A percentile compares a stretch with the other conserved stretches of the same genome.
Evolutionary conservation across 1,284 basidiomycete species (phyloP).

Genomic region (Pyrrhoderma lamaoense): DNA sequence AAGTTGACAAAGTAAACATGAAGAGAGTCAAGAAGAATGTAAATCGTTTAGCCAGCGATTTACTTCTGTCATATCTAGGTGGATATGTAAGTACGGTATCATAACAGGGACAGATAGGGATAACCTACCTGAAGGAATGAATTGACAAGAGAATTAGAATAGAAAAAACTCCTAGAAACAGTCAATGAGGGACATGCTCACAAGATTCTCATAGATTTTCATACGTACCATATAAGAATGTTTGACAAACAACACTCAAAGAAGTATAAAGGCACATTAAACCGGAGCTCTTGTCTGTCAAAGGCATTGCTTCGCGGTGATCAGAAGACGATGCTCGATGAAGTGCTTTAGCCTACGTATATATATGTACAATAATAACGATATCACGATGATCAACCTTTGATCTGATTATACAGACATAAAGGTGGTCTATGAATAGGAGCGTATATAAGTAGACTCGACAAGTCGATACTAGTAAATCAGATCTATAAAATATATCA

Average conservation of each 20-base stretch:
- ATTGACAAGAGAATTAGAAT: not conserved
- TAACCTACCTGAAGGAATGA: not conserved
- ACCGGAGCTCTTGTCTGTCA: no score
- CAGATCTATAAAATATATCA: no score
- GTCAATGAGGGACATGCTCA: not conserved
- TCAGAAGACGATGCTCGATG: no score
- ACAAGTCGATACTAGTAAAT: no score
- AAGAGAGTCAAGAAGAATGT: not conserved
- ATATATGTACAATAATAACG: no score
- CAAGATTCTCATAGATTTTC: not conserved
- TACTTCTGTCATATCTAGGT: not conserved
- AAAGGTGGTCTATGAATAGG: no score
- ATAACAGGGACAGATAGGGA: not conserved
- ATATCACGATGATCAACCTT: no score
- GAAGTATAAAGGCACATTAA: no score
- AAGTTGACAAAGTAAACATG: not conserved
- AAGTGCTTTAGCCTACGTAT: no score
- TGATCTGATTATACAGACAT: no score
- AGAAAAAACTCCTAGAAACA: not conserved
- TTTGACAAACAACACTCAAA: not conserved
- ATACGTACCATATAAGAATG: conserved; percentile 2
- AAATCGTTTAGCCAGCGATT: not conserved
- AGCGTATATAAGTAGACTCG: no score
- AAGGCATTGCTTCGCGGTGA: no score
- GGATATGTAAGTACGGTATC: not conserved